Evolutionary conservation across 2,329 filamentous ascomycete species (phyloP), one percentile per base, ranked within the genome.

Genomic region (Claviceps fusiformis): DNA sequence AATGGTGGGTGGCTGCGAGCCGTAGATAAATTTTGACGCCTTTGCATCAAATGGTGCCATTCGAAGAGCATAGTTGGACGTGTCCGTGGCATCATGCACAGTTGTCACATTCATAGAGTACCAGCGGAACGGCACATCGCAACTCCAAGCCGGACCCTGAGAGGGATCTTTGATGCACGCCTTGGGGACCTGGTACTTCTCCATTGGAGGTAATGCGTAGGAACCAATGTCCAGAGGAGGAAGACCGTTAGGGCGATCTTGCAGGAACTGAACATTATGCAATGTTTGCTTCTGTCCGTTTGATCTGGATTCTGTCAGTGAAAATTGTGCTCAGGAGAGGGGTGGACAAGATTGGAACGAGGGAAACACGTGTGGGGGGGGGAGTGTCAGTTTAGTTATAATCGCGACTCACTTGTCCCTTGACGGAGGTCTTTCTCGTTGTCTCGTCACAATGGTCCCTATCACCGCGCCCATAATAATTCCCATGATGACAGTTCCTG

Each of bases 111-210:
- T 66, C 67, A 81, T 66, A 1, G 70, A 65, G 52, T 76, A 74
- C 48, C 73, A 68, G 6, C 69, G 68, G 49, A 72, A 71, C 1
- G 72, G 69, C 35, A 85, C 71, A 13, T 78, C 73, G 64, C 85
- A 88, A 56, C 73, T 79, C 85, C 85, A 88, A 0, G 83, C 78
- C 52, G 73, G 66, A n/a, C 73, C 70, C 60, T 83, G 76, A 0
- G 66, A 72, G 0, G 75, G 71, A 55, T 84, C 73, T 37, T 73
- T 72, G 57, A 87, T 73, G 63, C 85, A 88, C 0, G 74, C 72
- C 45, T 72, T 75, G 17, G 79, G 76, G 2, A 71, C 70, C 54
- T 74, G 71, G 54, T 73, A 74, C 3, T 75, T 70, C 49, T 74
- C 69, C 5, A 82, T 68, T 4, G 78, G 75, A 17, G 80, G 77